These are phyloP conservation scores for Coelastrella sp. DNA, from an alignment of 139 green algal genomes.

Conservation along the genomic window DNA sequence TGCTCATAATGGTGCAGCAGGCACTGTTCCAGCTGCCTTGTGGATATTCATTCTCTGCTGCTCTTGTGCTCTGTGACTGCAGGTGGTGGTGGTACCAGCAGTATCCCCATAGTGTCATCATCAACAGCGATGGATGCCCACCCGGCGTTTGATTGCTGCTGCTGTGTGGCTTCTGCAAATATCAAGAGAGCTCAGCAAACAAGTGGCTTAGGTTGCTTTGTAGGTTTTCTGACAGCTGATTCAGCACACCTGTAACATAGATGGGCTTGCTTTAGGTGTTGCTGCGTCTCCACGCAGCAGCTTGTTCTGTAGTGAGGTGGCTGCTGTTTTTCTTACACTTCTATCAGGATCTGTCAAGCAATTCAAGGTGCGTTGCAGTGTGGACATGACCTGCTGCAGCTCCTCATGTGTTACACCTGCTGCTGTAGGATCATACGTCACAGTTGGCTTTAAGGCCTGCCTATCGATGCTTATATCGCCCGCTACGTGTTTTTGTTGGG, in stretches of 20 bases:
- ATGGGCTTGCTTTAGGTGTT: background rate
- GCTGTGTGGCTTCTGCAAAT: no score
- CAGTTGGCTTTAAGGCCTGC: background rate
- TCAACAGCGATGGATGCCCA: background rate
- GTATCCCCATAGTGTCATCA: background rate
- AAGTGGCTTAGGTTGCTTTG: no score
- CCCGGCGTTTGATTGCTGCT: no score
- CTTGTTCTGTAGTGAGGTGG: constrained; percentile 51
- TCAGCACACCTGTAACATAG: constrained; percentile 43
- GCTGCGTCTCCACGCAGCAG: constrained; percentile 47
- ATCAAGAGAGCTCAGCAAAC: no score
- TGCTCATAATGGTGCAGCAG: no score
- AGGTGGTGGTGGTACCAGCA: background rate
- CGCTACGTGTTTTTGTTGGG: background rate
- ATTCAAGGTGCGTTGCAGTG: constrained; percentile 79
- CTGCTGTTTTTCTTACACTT: constrained; percentile 55
- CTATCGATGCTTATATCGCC: constrained; percentile 11
- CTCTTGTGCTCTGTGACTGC: background rate
- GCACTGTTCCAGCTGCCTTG: background rate
- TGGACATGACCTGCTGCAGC: constrained; percentile 51
- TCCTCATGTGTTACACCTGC: constrained; percentile 53
- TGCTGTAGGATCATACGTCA: constrained; percentile 51
- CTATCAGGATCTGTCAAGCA: constrained; percentile 83
- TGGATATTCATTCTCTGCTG: background rate
- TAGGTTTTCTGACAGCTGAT: no score